These are phyloP conservation scores for Canavalia ensiformis DNA, from an alignment of 306 rosid species.

Conservation along the genomic window DNA sequence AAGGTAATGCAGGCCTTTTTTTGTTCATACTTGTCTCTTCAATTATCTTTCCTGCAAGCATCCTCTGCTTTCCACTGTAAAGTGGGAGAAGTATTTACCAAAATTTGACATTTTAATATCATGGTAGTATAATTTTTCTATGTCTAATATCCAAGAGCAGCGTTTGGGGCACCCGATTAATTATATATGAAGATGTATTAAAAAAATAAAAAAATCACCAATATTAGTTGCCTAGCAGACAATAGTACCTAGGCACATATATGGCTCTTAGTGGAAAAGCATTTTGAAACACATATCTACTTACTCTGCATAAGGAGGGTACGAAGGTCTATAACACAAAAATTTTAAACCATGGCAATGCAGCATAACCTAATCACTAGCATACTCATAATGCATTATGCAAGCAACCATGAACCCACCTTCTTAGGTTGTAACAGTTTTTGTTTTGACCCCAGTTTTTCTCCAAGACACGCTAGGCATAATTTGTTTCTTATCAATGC, in stretches of 20 bases:
- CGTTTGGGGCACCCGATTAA: too few species aligned
- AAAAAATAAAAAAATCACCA: too few species aligned
- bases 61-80: too few species aligned
- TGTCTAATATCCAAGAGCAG: too few species aligned
- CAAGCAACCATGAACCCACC: background rate
- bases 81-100: too few species aligned
- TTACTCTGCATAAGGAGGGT: constrained; percentile 38
- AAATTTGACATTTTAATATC: too few species aligned
- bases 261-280: constrained; percentile 25
- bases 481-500: constrained; percentile 87
- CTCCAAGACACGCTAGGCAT: constrained; percentile 97
- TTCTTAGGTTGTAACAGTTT: constrained; percentile 66
- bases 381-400: constrained; percentile 32
- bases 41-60: too few species aligned
- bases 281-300: constrained; percentile 33
- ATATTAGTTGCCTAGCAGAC: too few species aligned
- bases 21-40: too few species aligned
- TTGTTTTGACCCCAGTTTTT: constrained; percentile 79
- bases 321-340: constrained; percentile 5
- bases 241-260: background rate
- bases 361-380: constrained; percentile 41
- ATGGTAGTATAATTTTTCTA: too few species aligned
- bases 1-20: too few species aligned
- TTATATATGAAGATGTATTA: too few species aligned
- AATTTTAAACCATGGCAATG: constrained; percentile 21